Conservation (phyloP, 2,329 filamentous ascomycete genomes). For the Aureobasidium vineae region DNA sequence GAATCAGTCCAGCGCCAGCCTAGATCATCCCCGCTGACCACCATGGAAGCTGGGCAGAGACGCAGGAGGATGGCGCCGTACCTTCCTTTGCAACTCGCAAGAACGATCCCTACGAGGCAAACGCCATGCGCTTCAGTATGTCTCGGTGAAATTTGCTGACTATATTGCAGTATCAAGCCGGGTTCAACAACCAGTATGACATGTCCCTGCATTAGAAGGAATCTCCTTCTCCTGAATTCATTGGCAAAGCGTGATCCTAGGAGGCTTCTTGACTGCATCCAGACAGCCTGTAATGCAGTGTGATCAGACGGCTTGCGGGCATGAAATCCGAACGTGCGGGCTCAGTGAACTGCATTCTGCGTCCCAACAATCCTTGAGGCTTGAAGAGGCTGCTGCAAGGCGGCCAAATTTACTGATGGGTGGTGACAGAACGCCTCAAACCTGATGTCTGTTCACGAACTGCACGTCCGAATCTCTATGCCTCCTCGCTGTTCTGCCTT, state of each 20-base stretch:
- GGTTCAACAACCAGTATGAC: slow-evolving; percentile 53
- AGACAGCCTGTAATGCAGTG: slow-evolving; percentile 8
- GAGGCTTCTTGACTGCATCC: not conserved
- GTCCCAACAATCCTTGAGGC: not conserved
- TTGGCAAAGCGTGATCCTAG: slow-evolving; percentile 15
- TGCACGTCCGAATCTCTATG: not conserved
- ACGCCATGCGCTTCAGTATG: slow-evolving; percentile 26
- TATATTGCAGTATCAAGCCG: slow-evolving; percentile 52
- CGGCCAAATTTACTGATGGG: not conserved
- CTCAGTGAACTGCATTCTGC: not conserved
- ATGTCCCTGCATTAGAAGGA: slow-evolving; percentile 15
- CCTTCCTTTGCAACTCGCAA: slow-evolving; percentile 55
- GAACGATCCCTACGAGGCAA: slow-evolving; percentile 56
- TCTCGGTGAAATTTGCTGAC: slow-evolving; percentile 18
- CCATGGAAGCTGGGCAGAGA: slow-evolving; percentile 53
- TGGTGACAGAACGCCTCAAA: not conserved
- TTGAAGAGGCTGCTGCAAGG: slow-evolving; percentile 15
- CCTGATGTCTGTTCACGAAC: not conserved
- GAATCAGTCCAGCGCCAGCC: not conserved
- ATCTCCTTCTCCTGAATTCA: not conserved
- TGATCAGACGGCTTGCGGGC: slow-evolving; percentile 1
- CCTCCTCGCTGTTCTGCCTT: slow-evolving; percentile 13
- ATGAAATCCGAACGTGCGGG: not conserved
- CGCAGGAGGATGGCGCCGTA: slow-evolving; percentile 56
- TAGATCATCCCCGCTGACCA: slow-evolving; percentile 13